Evolutionary conservation across 495 filamentous ascomycete species (phyloP).

Genomic region (Aspergillus olivimuriae): DNA sequence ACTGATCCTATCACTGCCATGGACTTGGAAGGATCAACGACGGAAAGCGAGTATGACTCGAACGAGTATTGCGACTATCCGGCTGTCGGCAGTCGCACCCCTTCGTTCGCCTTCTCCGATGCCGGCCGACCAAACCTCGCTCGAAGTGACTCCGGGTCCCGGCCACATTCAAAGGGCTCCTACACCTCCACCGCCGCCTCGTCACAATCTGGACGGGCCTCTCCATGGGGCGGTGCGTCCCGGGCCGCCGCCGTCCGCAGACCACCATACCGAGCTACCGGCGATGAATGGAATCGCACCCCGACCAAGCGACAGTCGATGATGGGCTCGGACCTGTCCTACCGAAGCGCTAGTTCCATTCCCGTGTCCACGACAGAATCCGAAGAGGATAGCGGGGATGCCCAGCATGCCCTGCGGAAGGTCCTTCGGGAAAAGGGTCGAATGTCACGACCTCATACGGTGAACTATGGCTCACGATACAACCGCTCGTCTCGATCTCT

Average conservation of each 20-base stretch:
- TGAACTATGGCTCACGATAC: constrained; percentile 23
- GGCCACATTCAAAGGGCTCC: constrained; percentile 45
- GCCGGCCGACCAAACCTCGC: constrained; percentile 39
- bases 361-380: constrained; percentile 49
- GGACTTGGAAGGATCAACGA: constrained; percentile 42
- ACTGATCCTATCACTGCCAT: constrained; percentile 36
- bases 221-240: constrained; percentile 35
- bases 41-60: constrained; percentile 47
- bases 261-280: constrained; percentile 22
- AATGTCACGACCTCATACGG: constrained; percentile 35
- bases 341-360: constrained; percentile 35
- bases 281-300: constrained; percentile 32
- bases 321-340: constrained; percentile 27
- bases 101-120: constrained; percentile 57
- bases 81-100: constrained; percentile 55
- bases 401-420: constrained; percentile 62
- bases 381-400: constrained; percentile 47
- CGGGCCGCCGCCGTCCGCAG: constrained; percentile 20
- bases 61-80: constrained; percentile 63
- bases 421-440: constrained; percentile 58
- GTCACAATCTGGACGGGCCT: constrained; percentile 36
- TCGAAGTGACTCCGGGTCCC: constrained; percentile 50
- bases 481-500: constrained; percentile 29
- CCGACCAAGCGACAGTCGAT: constrained; percentile 33
- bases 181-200: constrained; percentile 41